phyloP scores from a whole-genome alignment of 108 stramenopile species.

The Nannochloropsis salina region DNA sequence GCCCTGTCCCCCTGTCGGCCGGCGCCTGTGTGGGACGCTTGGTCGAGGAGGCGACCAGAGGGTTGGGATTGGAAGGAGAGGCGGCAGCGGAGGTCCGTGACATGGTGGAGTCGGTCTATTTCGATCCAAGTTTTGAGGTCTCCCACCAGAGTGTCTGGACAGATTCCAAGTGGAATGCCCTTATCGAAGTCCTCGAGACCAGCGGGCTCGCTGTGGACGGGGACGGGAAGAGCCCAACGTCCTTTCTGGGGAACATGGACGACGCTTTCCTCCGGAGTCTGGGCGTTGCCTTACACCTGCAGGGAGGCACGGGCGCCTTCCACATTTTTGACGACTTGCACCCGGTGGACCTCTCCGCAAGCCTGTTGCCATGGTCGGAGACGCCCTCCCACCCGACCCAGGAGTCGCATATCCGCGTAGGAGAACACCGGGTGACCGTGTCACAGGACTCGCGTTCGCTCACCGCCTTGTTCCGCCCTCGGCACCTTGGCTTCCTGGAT shows the following conservation, averaged over 20 bases:
- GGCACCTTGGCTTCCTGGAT: not conserved
- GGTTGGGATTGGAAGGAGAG: not conserved
- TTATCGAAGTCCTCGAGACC: not conserved
- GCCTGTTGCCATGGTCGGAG: not conserved
- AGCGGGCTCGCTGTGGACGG: not conserved
- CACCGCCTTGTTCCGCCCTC: not conserved
- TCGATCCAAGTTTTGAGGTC: not conserved
- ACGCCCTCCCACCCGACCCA: not conserved
- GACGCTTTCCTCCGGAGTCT: not conserved
- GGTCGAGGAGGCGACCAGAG: not conserved
- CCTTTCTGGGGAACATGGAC: not conserved
- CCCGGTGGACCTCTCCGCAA: not conserved
- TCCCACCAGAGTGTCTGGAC: not conserved
- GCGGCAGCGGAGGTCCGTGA: not conserved
- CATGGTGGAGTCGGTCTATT: not conserved
- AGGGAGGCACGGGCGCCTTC: not conserved
- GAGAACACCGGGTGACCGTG: not conserved
- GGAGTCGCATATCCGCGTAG: not conserved
- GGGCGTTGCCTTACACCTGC: not conserved
- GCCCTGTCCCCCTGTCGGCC: not conserved
- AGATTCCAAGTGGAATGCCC: not conserved
- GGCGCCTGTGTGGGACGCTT: not conserved
- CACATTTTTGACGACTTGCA: conserved; percentile 20
- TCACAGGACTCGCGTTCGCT: not conserved
- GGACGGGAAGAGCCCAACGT: not conserved